These are phyloP conservation scores for Parsonsia alboflavescens DNA, from an alignment of 257 asterid species.

Conservation along the genomic window DNA sequence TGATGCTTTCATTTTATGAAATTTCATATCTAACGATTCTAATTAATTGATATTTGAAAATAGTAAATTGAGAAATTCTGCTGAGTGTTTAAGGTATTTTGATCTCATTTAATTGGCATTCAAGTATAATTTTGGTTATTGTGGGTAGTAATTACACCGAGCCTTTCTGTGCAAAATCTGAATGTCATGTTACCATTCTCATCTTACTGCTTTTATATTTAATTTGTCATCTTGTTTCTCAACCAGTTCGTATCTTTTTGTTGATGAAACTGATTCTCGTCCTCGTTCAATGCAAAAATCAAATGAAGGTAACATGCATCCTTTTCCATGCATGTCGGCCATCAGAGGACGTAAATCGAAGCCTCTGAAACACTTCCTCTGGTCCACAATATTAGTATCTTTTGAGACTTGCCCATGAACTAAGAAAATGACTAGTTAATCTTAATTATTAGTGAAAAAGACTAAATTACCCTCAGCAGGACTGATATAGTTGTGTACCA, in stretches of 20 bases:
- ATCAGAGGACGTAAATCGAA: background rate
- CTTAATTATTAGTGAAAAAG: background rate
- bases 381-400: background rate
- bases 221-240: background rate
- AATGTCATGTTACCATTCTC: slow-evolving; percentile 4
- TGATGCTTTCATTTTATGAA: background rate
- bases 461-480: background rate
- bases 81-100: background rate
- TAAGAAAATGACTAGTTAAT: background rate
- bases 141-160: background rate
- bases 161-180: background rate
- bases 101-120: background rate
- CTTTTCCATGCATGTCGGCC: background rate
- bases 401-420: background rate
- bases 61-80: background rate
- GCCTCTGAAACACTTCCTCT: background rate
- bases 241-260: background rate
- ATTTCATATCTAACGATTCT: background rate
- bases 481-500: background rate
- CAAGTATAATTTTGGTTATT: background rate
- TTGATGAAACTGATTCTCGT: background rate
- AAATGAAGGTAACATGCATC: background rate
- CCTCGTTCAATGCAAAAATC: background rate
- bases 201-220: too few relatives aligned
- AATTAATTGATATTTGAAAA: too few relatives aligned